phyloP scores from a whole-genome alignment of 2,329 filamentous ascomycete species.

The Curvularia verruculosa region DNA sequence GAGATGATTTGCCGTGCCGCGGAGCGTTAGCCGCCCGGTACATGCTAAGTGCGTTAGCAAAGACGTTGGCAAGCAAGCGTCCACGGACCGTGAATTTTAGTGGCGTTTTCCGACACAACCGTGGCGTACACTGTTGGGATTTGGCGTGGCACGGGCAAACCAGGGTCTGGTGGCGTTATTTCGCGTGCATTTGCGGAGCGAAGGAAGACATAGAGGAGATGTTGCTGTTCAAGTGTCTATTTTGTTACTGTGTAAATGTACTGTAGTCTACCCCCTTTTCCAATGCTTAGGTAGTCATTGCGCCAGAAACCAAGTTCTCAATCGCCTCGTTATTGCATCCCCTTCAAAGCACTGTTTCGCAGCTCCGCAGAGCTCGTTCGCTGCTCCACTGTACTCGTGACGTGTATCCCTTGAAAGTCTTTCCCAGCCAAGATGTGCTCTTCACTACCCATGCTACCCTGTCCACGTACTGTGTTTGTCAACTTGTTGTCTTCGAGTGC shows the following conservation, averaged over 20 bases:
- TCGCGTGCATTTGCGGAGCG: not conserved
- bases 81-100: not conserved
- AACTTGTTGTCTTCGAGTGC: conserved; percentile 8
- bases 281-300: not conserved
- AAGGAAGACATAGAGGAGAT: not conserved
- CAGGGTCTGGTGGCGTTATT: not conserved
- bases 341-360: not conserved
- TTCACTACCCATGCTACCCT: conserved; percentile 8
- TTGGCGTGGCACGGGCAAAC: not conserved
- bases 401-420: conserved; percentile 5
- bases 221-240: not conserved
- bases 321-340: not conserved
- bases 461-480: conserved; percentile 11
- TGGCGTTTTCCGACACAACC: not conserved
- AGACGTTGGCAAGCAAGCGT: too few relatives aligned
- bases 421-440: conserved; percentile 10
- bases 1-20: too few relatives aligned
- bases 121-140: not conserved
- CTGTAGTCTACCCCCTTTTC: not conserved
- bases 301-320: not conserved
- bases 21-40: too few relatives aligned
- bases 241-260: not conserved
- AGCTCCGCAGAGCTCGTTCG: not conserved
- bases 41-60: too few relatives aligned
- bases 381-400: conserved; percentile 13